A percentile compares a stretch with the other conserved stretches of the same genome.
Conservation (phyloP, 2,329 filamentous ascomycete species). For the Trichoderma polysporum region DNA sequence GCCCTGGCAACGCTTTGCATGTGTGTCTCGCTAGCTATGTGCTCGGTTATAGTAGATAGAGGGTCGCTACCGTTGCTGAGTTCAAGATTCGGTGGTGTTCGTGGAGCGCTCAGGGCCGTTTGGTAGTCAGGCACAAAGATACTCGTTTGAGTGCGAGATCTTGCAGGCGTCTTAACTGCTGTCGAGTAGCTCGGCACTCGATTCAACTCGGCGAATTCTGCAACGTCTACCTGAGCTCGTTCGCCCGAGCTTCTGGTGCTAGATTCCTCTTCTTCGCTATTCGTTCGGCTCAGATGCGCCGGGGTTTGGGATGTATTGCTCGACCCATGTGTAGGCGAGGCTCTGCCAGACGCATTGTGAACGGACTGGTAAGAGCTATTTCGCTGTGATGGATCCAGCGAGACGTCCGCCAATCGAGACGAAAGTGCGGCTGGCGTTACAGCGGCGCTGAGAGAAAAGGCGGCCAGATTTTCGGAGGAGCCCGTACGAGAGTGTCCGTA, state of each 20-base stretch:
- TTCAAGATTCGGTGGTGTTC: constrained; percentile 45
- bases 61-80: constrained; percentile 30
- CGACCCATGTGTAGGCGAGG: constrained; percentile 42
- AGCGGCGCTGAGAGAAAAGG: constrained; percentile 39
- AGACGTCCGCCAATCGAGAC: constrained; percentile 69
- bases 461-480: constrained; percentile 75
- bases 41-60: constrained; percentile 36
- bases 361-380: constrained; percentile 49
- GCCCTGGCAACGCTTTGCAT: constrained; percentile 2
- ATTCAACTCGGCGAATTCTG: constrained; percentile 63
- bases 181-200: constrained; percentile 78
- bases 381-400: constrained; percentile 47
- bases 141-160: constrained; percentile 50
- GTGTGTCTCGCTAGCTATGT: constrained; percentile 27
- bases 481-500: constrained; percentile 69
- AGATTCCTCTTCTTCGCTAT: constrained; percentile 50
- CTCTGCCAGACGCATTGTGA: constrained; percentile 44
- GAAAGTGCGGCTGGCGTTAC: constrained; percentile 55
- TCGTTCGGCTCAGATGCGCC: constrained; percentile 51
- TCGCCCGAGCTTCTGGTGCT: constrained; percentile 57
- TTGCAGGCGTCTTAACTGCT: constrained; percentile 64
- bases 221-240: constrained; percentile 56
- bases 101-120: constrained; percentile 56
- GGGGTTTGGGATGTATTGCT: constrained; percentile 42
- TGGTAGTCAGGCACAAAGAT: constrained; percentile 64